phyloP scores from a whole-genome alignment of 2,329 filamentous ascomycete genomes.

The Trichophyton simii region DNA sequence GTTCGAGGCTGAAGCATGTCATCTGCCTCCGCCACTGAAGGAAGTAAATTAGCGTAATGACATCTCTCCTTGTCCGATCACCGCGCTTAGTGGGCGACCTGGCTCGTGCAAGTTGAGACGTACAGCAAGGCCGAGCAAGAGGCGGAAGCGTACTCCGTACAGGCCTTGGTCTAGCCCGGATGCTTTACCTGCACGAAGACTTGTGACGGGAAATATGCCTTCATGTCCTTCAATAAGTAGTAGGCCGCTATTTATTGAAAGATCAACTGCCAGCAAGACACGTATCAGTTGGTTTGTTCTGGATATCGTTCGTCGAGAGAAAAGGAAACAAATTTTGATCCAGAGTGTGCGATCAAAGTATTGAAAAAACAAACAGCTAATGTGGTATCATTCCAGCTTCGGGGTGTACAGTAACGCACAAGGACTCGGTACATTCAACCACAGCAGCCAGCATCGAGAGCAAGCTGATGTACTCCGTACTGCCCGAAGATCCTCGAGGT shows the following conservation, averaged over 20 bases:
- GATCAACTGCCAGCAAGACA: not conserved
- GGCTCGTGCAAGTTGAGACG: not conserved
- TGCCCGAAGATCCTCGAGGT: not conserved
- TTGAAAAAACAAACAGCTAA: not conserved
- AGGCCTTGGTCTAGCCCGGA: not conserved
- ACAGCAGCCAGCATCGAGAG: not conserved
- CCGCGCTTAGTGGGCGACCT: not conserved
- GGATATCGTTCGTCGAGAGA: not conserved
- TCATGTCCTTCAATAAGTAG: not conserved
- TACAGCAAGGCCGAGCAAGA: not conserved
- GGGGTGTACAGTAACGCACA: not conserved
- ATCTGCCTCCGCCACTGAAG: not conserved
- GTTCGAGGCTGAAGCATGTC: slow-evolving; percentile 3
- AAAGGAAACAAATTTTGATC: not conserved
- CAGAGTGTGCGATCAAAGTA: not conserved
- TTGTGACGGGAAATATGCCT: not conserved
- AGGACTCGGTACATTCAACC: not conserved
- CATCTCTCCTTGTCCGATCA: not conserved
- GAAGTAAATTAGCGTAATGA: not conserved
- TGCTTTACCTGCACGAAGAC: not conserved
- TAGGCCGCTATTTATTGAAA: not conserved
- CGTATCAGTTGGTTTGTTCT: not conserved
- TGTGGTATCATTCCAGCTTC: not conserved
- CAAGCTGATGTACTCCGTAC: not conserved
- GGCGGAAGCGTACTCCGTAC: not conserved